A percentile compares a stretch with the other conserved stretches of the same genome.
Conservation (phyloP, 352 stramenopile species). For the Phytophthora sansomeana region DNA sequence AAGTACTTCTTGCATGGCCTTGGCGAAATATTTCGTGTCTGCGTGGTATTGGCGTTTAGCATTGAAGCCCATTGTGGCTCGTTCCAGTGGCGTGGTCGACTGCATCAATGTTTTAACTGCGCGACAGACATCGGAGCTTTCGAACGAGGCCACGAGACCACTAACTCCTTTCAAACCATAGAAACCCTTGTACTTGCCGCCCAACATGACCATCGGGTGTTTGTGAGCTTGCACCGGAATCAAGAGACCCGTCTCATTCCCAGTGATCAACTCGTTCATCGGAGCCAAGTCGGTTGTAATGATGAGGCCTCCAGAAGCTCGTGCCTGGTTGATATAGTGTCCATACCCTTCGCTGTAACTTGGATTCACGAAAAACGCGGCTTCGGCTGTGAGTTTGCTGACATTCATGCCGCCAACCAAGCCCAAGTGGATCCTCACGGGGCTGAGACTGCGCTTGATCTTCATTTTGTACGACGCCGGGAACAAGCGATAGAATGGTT, state of each 20-base stretch:
- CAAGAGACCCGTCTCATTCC: slow-evolving; percentile 34
- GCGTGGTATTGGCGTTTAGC: slow-evolving; percentile 54
- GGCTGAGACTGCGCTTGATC: slow-evolving; percentile 30
- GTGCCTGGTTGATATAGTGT: slow-evolving; percentile 76
- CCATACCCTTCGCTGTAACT: slow-evolving; percentile 76
- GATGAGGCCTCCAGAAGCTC: slow-evolving; percentile 56
- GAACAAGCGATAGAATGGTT: slow-evolving; percentile 34
- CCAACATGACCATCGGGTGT: slow-evolving; percentile 40
- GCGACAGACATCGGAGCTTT: slow-evolving; percentile 32
- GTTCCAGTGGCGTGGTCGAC: slow-evolving; percentile 36
- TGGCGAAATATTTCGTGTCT: slow-evolving; percentile 52
- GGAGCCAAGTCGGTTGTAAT: slow-evolving; percentile 59
- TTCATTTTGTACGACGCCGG: slow-evolving; percentile 35
- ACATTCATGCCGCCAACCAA: slow-evolving; percentile 39
- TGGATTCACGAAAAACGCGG: slow-evolving; percentile 63
- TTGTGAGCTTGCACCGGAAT: slow-evolving; percentile 16
- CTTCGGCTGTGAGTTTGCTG: slow-evolving; percentile 52
- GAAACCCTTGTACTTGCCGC: slow-evolving; percentile 37
- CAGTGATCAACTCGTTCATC: slow-evolving; percentile 71
- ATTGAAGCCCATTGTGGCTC: slow-evolving; percentile 39
- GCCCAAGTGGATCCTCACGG: slow-evolving; percentile 40
- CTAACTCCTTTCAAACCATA: slow-evolving; percentile 29
- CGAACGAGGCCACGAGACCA: slow-evolving; percentile 38
- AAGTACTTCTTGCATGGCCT: slow-evolving; percentile 44
- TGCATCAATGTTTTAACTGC: slow-evolving; percentile 33